Base-by-base conservation (phyloP, 2,329 filamentous ascomycete species). In the Stagonosporopsis vannaccii region DNA sequence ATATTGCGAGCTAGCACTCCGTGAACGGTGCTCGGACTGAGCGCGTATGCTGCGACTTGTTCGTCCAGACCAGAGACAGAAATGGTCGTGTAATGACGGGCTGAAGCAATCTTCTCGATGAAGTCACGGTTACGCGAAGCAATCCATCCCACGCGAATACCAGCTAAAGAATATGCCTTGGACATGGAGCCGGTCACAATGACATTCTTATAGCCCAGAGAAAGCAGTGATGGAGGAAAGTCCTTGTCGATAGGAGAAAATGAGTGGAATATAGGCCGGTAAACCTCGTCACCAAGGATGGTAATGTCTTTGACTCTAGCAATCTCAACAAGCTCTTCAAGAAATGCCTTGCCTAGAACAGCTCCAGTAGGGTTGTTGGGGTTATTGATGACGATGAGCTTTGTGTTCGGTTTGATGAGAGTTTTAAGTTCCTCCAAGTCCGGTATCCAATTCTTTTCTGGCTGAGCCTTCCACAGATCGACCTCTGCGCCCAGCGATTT, bases 51-150 rank as follows among this genome's bases (percentile, higher is more conserved):
- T 2, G 91, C 92, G 11, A 96, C 81, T 45, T 85, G 84, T 71
- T 96, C 91, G 72, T 96, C 91, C 6, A 97, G 78, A 68, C 89
- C 86, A n/a, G 90, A 90, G 0, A 96, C 91, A 35, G 89, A 90
- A 67, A 96, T 96, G 23, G 90, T 92, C 3, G 91, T 96, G 79
- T 95, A 96, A 73, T 95, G 89, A 36, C 91, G 82, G 1, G 87
- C 87, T 13, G 79, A 76, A 11, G 88, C 86, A 59, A 90, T 81
- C 13, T 82, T 79, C 46, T 87, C 83, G 49, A 94, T 82, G 52
- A 96, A 81, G 0, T 78, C 77, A 5, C 72, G 70, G 72, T 86
- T 85, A 23, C 85, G 85, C 13, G 87, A 89, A 3, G 90, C 90
- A 55, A 94, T 82, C 92, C 92, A 97, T 28, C 92, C 92, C 1